Base-by-base conservation (phyloP, 768 basidiomycete species). In the Phlebiopsis gigantea region DNA sequence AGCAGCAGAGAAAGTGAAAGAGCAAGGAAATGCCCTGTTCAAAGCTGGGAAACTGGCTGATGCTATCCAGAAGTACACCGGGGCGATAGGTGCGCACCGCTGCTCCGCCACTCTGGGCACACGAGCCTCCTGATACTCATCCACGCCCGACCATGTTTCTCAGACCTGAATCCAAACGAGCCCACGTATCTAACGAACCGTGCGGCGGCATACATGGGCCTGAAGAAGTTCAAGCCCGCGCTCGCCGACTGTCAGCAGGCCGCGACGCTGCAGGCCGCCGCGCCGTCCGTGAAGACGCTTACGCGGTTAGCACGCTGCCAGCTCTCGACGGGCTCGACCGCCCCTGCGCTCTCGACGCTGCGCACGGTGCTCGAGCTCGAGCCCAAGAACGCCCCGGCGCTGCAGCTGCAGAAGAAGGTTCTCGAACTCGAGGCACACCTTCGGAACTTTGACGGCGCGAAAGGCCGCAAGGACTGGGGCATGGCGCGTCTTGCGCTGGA, bases 251-350 rank as follows among this genome's bases (percentile, higher is more conserved):
- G 90, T 65, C 90, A 90, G 68, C 76, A 76, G 31, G 92, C 91
- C 4, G 77, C 80, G 0, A 70, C 81, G 0, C 73, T 92, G 5
- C 89, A 93, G 71, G 69, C 83, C 7, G 67, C 61, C 7, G 65
- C 73, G 12, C 87, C 88, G 6, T 82, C 85, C 4, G 61, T 83
- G 1, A 94, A 94, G 68, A 93, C 91, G 9, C 79, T 94, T 47
- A 74, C 91, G 31, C 87, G 93, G 2, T 80, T 93, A 5, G 90
- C 88, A 0, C 81, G 87, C 50, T 93, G 92, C 69, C 92, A 95
- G 59, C 76, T 92, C 15, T 89, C 90, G 0, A 77, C 91, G 6
- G 93, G 90, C 2, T 79, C 81, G 1, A 76, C 87, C 0, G 78
- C 79, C 1, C 80, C 83, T 12, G 88, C 91, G 1, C 74, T 83